Percentiles rank a stretch among this genome's conserved stretches.
Conservation (phyloP, 495 filamentous ascomycete genomes). For the Trichoderma virens region DNA sequence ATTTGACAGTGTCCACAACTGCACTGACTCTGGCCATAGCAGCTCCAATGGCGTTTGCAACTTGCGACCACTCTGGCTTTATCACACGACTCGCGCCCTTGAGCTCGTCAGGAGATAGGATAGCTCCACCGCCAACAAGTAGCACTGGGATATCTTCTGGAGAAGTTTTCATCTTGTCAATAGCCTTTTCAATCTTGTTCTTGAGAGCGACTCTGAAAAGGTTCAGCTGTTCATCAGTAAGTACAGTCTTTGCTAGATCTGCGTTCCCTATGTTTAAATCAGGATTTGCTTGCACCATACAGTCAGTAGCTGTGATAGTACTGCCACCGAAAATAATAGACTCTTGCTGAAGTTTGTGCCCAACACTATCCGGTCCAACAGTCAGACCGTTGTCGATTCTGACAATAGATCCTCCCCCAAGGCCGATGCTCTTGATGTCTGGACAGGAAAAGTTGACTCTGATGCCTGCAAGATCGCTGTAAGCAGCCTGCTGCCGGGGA, state of each 20-base stretch:
- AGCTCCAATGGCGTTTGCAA: constrained; percentile 52
- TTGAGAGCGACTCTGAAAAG: constrained; percentile 22
- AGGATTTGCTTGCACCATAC: constrained; percentile 29
- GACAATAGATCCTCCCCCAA: constrained; percentile 48
- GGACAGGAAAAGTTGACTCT: constrained; percentile 41
- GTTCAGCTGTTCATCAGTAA: constrained; percentile 14
- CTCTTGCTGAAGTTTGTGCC: constrained; percentile 41
- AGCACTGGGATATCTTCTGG: constrained; percentile 36
- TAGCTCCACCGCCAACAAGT: constrained; percentile 36
- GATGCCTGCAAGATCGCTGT: constrained; percentile 37
- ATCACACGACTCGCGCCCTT: constrained; percentile 27
- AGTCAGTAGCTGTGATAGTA: constrained; percentile 43
- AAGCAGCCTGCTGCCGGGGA: constrained; percentile 35
- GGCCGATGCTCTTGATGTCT: constrained; percentile 43
- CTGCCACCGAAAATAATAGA: constrained; percentile 44
- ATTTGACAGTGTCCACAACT: constrained; percentile 32
- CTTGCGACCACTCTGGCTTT: constrained; percentile 28
- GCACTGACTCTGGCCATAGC: constrained; percentile 46
- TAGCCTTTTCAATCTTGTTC: constrained; percentile 34
- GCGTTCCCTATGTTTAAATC: constrained; percentile 24
- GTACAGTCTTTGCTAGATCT: constrained; percentile 13
- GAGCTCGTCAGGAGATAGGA: constrained; percentile 27
- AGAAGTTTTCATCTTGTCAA: constrained; percentile 43
- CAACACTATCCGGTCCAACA: constrained; percentile 50
- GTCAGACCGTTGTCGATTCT: constrained; percentile 28